Evolutionary conservation across 2,329 filamentous ascomycete species (phyloP).

Genomic region (Aspergillus pseudotamarii): DNA sequence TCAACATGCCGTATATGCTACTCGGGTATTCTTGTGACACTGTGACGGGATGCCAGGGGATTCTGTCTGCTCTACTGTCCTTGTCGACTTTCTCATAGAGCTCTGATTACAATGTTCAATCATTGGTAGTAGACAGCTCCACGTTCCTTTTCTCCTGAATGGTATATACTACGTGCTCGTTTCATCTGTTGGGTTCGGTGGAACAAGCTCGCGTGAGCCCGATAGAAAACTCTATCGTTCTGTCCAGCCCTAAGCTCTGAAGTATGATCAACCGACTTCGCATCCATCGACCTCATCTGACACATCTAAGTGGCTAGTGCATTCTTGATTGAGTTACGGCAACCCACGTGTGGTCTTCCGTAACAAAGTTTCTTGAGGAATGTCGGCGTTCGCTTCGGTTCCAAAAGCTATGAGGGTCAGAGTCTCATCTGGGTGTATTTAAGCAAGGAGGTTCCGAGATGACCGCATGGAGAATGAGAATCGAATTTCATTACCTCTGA

Average conservation of each 20-base stretch:
- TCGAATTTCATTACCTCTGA: background rate
- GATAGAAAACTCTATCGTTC: background rate
- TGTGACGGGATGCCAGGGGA: background rate
- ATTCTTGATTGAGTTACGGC: background rate
- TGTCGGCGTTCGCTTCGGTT: background rate
- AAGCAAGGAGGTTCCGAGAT: background rate
- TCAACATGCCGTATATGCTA: background rate
- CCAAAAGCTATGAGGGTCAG: background rate
- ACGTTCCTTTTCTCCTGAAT: background rate
- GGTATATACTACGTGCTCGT: background rate
- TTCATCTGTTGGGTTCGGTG: background rate
- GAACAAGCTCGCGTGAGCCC: background rate
- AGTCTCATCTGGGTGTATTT: background rate
- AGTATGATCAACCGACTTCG: background rate
- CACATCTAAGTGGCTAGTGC: background rate
- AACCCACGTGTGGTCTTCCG: background rate
- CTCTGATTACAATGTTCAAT: background rate
- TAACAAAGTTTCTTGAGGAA: background rate
- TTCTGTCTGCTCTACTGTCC: background rate
- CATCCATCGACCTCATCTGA: background rate
- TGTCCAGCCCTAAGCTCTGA: background rate
- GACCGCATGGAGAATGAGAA: background rate
- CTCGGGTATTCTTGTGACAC: background rate
- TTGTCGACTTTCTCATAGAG: background rate
- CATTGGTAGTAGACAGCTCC: background rate